Percentiles rank a stretch among this genome's conserved stretches.
These are phyloP conservation scores for Pichia cephalocereana DNA, from an alignment of 805 yeast genomes.

Conservation along the genomic window DNA sequence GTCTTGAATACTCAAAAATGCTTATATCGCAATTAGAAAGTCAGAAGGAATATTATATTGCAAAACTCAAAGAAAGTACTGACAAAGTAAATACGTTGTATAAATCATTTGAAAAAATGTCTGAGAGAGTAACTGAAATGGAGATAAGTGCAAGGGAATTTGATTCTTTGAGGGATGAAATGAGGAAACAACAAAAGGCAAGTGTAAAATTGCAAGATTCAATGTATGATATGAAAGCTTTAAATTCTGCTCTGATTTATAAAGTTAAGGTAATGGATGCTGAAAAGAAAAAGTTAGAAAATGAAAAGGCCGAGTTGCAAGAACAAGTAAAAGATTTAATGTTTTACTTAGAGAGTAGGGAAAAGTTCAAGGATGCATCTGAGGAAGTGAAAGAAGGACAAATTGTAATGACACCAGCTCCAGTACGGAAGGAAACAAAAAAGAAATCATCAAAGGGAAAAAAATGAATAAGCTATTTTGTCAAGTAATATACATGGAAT, in stretches of 20 bases:
- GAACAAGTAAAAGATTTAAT: constrained; percentile 70
- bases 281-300: constrained; percentile 27
- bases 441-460: not conserved
- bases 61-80: constrained; percentile 29
- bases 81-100: not conserved
- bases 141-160: not conserved
- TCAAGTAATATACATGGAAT: not conserved
- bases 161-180: not conserved
- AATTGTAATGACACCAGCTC: constrained; percentile 32
- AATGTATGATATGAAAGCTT: not conserved
- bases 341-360: constrained; percentile 69
- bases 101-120: constrained; percentile 3
- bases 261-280: constrained; percentile 29
- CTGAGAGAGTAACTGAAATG: constrained; percentile 1
- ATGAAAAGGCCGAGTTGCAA: constrained; percentile 38
- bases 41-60: constrained; percentile 76
- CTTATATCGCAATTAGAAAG: constrained; percentile 75
- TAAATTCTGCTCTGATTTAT: constrained; percentile 33
- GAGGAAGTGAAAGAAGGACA: constrained; percentile 70
- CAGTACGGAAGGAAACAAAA: not conserved
- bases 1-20: constrained; percentile 72
- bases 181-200: not conserved
- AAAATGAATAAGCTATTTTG: not conserved
- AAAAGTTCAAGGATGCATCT: constrained; percentile 60
- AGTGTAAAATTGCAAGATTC: not conserved